Conservation (phyloP, 768 basidiomycete genomes). For the Dacryopinax spathularia region DNA sequence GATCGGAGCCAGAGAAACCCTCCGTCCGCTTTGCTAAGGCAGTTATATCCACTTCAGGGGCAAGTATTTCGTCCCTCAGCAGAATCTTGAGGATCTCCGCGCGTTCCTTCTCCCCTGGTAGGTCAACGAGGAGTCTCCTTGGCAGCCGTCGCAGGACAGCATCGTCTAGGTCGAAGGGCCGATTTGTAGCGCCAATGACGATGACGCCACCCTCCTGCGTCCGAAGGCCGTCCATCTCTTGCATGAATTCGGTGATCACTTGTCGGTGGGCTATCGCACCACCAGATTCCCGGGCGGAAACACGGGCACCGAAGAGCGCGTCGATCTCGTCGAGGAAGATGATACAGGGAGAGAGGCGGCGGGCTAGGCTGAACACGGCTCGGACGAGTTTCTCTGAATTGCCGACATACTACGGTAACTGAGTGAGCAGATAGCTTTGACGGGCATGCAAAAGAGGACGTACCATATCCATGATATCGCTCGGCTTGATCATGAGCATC, state of each 20-base stretch:
- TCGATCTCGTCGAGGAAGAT: slow-evolving; percentile 93
- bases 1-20: slow-evolving; percentile 83
- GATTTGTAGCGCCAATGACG: slow-evolving; percentile 87
- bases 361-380: slow-evolving; percentile 76
- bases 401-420: slow-evolving; percentile 58
- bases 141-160: slow-evolving; percentile 82
- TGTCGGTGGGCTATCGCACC: slow-evolving; percentile 74
- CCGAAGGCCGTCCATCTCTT: slow-evolving; percentile 57
- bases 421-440: slow-evolving; percentile 6
- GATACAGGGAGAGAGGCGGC: slow-evolving; percentile 76
- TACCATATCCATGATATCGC: slow-evolving; percentile 95
- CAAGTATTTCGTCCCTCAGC: slow-evolving; percentile 63
- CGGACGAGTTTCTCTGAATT: slow-evolving; percentile 83
- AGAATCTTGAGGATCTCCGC: slow-evolving; percentile 84
- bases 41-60: slow-evolving; percentile 46
- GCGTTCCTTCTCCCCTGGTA: slow-evolving; percentile 75
- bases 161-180: slow-evolving; percentile 77
- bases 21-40: slow-evolving; percentile 57
- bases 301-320: slow-evolving; percentile 76
- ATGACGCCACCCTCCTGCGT: slow-evolving; percentile 67
- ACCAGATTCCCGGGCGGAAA: slow-evolving; percentile 59
- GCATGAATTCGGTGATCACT: slow-evolving; percentile 86
- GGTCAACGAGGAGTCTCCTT: slow-evolving; percentile 70
- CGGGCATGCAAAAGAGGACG: slow-evolving; percentile 14
- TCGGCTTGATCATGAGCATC: slow-evolving; percentile 81